phyloP scores from a whole-genome alignment of 352 stramenopile species.

The Phytophthora chlamydospora region DNA sequence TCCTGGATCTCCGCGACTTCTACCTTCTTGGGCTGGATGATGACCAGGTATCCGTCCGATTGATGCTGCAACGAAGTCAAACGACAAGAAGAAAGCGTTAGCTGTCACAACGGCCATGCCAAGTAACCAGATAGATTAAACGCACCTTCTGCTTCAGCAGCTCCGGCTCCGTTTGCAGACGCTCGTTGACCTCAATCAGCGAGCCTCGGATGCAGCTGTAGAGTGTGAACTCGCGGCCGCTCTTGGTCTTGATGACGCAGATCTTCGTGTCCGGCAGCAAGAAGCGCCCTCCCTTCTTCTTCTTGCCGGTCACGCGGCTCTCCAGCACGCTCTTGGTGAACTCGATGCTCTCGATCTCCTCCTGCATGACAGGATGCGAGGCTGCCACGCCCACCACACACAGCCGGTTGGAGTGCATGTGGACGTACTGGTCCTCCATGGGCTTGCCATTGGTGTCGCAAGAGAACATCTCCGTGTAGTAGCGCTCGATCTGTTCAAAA shows the following conservation, averaged over 20 bases:
- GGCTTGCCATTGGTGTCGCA: conserved; percentile 77
- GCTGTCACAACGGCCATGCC: not conserved
- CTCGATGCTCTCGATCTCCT: conserved; percentile 64
- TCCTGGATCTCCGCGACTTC: conserved; percentile 85
- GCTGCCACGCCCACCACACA: conserved; percentile 79
- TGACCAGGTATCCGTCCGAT: conserved; percentile 81
- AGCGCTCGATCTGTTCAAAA: conserved; percentile 71
- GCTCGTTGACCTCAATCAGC: conserved; percentile 83
- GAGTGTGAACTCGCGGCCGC: conserved; percentile 61
- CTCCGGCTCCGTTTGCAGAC: conserved; percentile 55
- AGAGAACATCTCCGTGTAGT: conserved; percentile 88
- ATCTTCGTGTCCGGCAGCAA: conserved; percentile 71
- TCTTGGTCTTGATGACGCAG: conserved; percentile 71
- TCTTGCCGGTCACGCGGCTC: conserved; percentile 83
- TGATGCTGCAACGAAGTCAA: conserved; percentile 43
- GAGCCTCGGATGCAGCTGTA: conserved; percentile 84
- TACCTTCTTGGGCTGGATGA: conserved; percentile 82
- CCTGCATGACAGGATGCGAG: conserved; percentile 70
- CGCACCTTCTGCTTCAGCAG: conserved; percentile 65
- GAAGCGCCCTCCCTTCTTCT: conserved; percentile 87
- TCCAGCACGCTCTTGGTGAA: conserved; percentile 71
- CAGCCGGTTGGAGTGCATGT: conserved; percentile 91
- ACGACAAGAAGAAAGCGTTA: conserved; percentile 4
- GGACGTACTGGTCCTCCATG: conserved; percentile 84
- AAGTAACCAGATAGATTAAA: not conserved